Percentiles rank a stretch among this genome's conserved stretches.
Conservation (phyloP, 2,329 filamentous ascomycete species). For the Ophiocordyceps camponoti-leonardi region DNA sequence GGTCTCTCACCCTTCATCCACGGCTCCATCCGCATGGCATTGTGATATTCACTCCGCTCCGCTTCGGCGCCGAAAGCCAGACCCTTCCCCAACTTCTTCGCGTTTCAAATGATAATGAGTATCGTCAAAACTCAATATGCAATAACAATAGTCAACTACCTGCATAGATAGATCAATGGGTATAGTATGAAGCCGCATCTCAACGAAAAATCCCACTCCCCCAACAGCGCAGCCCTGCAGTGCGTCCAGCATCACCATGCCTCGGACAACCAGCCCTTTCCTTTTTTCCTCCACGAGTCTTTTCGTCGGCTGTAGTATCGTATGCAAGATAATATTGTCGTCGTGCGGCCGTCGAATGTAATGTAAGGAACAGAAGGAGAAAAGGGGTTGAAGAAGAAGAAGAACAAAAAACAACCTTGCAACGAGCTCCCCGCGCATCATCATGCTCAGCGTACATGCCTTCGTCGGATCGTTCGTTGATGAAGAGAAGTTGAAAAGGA, state of each 20-base stretch:
- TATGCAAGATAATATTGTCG: background rate
- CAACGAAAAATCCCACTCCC: constrained; percentile 3
- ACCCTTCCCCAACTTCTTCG: too few species aligned
- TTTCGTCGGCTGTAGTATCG: background rate
- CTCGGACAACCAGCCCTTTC: background rate
- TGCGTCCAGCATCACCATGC: constrained; percentile 5
- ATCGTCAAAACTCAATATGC: too few species aligned
- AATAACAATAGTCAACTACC: too few species aligned
- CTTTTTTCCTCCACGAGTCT: background rate
- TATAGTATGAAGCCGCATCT: constrained; percentile 19
- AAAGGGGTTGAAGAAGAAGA: background rate
- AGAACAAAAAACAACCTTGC: too few species aligned
- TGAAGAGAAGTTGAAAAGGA: too few species aligned
- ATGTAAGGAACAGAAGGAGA: background rate
- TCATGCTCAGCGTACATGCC: background rate
- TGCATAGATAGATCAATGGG: constrained; percentile 6
- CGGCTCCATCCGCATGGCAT: too few species aligned
- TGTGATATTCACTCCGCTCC: too few species aligned
- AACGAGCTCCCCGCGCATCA: background rate
- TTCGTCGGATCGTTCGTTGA: background rate
- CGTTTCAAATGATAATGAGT: too few species aligned
- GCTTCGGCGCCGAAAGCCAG: too few species aligned
- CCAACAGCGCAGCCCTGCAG: constrained; percentile 9
- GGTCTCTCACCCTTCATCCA: too few species aligned
- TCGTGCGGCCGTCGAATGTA: background rate